These are phyloP conservation scores for Farysia itapuensis DNA, from an alignment of 1,284 basidiomycete genomes.

Conservation along the genomic window DNA sequence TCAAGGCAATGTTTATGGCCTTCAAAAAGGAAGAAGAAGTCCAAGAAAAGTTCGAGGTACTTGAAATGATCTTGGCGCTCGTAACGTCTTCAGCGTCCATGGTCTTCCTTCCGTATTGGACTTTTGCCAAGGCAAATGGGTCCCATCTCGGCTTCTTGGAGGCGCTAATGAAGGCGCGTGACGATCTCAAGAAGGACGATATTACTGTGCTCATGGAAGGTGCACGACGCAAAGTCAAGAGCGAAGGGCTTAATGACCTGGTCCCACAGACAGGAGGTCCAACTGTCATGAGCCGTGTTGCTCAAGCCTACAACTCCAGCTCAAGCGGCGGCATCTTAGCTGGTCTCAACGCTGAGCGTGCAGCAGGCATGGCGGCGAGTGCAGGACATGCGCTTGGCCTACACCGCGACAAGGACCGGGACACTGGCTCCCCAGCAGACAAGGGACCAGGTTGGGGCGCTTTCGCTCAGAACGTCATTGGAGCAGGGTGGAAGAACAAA, in stretches of 20 bases:
- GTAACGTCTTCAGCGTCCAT: conserved; percentile 87
- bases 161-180: conserved; percentile 80
- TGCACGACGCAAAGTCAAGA: conserved; percentile 80
- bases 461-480: conserved; percentile 1
- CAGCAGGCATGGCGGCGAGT: conserved; percentile 27
- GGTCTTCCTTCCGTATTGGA: conserved; percentile 86
- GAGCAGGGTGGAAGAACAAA: conserved; percentile 27
- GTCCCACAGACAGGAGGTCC: conserved; percentile 44
- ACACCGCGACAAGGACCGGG: background rate
- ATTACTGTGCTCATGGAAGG: conserved; percentile 93
- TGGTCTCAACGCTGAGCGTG: conserved; percentile 13
- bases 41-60: conserved; percentile 78
- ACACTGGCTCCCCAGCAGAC: background rate
- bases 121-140: conserved; percentile 92
- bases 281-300: conserved; percentile 51
- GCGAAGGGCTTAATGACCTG: conserved; percentile 49
- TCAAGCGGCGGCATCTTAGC: conserved; percentile 29
- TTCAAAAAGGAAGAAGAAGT: conserved; percentile 80
- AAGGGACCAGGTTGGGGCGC: conserved; percentile 4
- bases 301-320: conserved; percentile 33
- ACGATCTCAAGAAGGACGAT: conserved; percentile 83
- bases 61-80: conserved; percentile 75
- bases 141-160: conserved; percentile 91
- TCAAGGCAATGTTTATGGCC: conserved; percentile 77
- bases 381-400: conserved; percentile 18